Conservation (phyloP, 2,329 filamentous ascomycete species). For the Coniochaeta hoffmannii region DNA sequence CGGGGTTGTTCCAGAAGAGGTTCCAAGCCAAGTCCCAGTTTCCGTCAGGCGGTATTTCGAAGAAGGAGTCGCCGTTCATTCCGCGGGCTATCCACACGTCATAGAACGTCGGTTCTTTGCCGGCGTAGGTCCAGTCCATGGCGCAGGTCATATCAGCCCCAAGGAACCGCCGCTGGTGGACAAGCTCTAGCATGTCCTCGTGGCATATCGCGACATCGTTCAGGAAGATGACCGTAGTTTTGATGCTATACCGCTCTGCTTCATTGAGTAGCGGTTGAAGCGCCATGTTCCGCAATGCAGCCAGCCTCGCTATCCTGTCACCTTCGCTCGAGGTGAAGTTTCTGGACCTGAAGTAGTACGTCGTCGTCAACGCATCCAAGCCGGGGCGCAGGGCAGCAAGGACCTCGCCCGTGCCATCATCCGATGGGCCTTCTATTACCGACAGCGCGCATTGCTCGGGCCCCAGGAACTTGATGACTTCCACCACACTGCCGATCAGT, state of each 20-base stretch:
- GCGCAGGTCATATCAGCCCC: slow-evolving; percentile 49
- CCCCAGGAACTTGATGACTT: slow-evolving; percentile 41
- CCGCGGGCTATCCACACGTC: slow-evolving; percentile 48
- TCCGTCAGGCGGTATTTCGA: slow-evolving; percentile 40
- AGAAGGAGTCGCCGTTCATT: slow-evolving; percentile 47
- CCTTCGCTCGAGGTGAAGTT: slow-evolving; percentile 32
- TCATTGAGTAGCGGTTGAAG: slow-evolving; percentile 35
- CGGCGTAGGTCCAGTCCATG: slow-evolving; percentile 49
- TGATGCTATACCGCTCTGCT: slow-evolving; percentile 14
- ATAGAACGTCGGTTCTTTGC: slow-evolving; percentile 41
- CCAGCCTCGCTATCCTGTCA: slow-evolving; percentile 38
- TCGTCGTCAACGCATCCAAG: slow-evolving; percentile 28
- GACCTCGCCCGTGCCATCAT: slow-evolving; percentile 46
- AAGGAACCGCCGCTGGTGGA: slow-evolving; percentile 37
- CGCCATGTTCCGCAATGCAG: slow-evolving; percentile 44
- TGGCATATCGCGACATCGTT: slow-evolving; percentile 46
- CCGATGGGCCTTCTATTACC: slow-evolving; percentile 47
- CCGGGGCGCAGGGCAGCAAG: slow-evolving; percentile 31
- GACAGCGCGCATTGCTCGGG: slow-evolving; percentile 42
- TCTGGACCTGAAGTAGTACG: slow-evolving; percentile 35
- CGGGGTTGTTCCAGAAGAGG: slow-evolving; percentile 43
- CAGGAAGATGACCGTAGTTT: slow-evolving; percentile 42
- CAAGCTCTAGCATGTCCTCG: slow-evolving; percentile 51
- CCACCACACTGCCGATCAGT: slow-evolving; percentile 43
- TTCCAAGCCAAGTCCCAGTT: slow-evolving; percentile 41